These are phyloP conservation scores for Lentinus brumalis DNA, from an alignment of 768 basidiomycete species.

Conservation along the genomic window DNA sequence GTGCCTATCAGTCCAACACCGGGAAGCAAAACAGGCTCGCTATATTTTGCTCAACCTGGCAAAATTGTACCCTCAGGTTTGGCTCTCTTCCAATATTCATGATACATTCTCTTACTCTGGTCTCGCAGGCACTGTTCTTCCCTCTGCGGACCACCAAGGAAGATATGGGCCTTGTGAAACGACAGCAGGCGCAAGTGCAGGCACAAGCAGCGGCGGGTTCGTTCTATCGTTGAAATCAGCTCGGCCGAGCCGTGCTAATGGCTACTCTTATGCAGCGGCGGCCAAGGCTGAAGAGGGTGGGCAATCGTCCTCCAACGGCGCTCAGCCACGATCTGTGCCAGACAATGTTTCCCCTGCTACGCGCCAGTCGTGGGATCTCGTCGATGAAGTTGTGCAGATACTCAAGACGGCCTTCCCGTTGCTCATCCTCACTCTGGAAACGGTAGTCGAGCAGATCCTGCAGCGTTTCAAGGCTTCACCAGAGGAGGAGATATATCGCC, in stretches of 20 bases:
- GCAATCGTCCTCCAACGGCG: slow-evolving; percentile 34
- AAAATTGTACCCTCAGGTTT: slow-evolving; percentile 88
- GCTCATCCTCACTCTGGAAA: slow-evolving; percentile 92
- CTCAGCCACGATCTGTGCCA: not conserved
- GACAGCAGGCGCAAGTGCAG: slow-evolving; percentile 34
- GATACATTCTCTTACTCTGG: not conserved
- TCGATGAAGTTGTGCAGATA: slow-evolving; percentile 91
- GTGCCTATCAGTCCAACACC: slow-evolving; percentile 82
- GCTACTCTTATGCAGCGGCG: not conserved
- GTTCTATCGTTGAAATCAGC: not conserved
- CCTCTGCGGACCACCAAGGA: slow-evolving; percentile 84
- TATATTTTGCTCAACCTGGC: slow-evolving; percentile 88
- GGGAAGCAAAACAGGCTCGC: slow-evolving; percentile 92
- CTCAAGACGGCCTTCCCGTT: slow-evolving; percentile 96
- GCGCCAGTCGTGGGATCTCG: slow-evolving; percentile 81
- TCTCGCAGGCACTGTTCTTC: slow-evolving; percentile 86
- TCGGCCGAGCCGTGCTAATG: too few species aligned
- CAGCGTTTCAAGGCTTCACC: slow-evolving; percentile 84
- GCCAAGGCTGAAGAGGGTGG: slow-evolving; percentile 4
- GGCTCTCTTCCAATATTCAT: slow-evolving; percentile 20
- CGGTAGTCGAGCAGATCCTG: slow-evolving; percentile 93
- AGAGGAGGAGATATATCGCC: slow-evolving; percentile 94
- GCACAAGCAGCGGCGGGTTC: slow-evolving; percentile 7
- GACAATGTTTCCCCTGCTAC: slow-evolving; percentile 6
- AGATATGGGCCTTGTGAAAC: slow-evolving; percentile 56